Conservation (phyloP, 2,329 filamentous ascomycete genomes). For the Fusarium keratoplasticum region DNA sequence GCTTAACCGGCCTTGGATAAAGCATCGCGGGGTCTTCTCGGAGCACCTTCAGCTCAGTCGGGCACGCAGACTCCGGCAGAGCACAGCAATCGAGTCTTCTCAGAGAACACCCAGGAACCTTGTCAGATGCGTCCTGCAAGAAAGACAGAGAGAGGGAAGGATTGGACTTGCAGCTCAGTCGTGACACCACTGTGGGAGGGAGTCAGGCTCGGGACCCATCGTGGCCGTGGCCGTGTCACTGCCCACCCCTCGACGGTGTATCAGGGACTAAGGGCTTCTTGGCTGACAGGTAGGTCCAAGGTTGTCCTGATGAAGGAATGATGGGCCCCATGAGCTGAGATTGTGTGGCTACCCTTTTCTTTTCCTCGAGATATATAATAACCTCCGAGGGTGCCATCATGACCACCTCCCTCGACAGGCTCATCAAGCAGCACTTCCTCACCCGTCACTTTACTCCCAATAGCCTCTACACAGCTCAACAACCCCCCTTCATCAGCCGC, state of each 20-base stretch:
- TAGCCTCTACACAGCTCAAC: not conserved
- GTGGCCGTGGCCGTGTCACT: not conserved
- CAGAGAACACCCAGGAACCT: slow-evolving; percentile 8
- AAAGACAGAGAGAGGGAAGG: not conserved
- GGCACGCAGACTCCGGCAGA: slow-evolving; percentile 21
- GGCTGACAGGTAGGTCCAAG: slow-evolving; percentile 2
- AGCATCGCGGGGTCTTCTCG: slow-evolving; percentile 3
- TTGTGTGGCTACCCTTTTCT: not conserved
- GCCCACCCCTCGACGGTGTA: slow-evolving; percentile 9
- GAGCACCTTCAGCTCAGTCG: slow-evolving; percentile 13
- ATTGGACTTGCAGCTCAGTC: slow-evolving; percentile 11
- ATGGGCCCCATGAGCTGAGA: slow-evolving; percentile 3
- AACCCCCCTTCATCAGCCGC: not conserved
- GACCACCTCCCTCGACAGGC: not conserved
- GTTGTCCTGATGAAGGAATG: slow-evolving; percentile 26
- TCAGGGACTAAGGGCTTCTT: slow-evolving; percentile 21
- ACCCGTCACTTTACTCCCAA: not conserved
- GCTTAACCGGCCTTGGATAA: not conserved
- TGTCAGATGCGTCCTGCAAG: slow-evolving; percentile 20
- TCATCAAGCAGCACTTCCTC: slow-evolving; percentile 5
- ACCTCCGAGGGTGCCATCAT: slow-evolving; percentile 11
- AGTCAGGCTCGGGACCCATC: slow-evolving; percentile 8
- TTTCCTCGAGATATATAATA: slow-evolving; percentile 28
- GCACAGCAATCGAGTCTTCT: slow-evolving; percentile 3
- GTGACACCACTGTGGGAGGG: slow-evolving; percentile 25